Conservation (phyloP, 2,329 filamentous ascomycete genomes). For the Metarhizium humberi region DNA sequence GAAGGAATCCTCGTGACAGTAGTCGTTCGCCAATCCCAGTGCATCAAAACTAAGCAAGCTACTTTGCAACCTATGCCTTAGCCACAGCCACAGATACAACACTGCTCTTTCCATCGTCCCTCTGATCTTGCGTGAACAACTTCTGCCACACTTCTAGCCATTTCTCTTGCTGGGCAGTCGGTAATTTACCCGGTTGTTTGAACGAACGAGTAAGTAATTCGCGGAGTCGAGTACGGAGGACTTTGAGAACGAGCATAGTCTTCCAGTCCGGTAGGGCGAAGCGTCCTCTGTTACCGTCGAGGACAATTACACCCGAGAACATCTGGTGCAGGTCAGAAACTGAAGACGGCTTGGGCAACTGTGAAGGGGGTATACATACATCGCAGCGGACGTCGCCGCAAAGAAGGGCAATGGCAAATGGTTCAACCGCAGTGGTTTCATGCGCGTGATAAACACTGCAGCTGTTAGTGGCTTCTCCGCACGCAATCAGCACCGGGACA, state of each 20-base stretch:
- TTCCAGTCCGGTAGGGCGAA: conserved; percentile 87
- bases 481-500: conserved; percentile 8
- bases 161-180: conserved; percentile 57
- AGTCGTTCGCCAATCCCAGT: neutral
- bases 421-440: conserved; percentile 72
- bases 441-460: conserved; percentile 76
- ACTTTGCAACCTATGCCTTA: conserved; percentile 17
- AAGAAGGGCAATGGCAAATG: conserved; percentile 73
- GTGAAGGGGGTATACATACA: conserved; percentile 32
- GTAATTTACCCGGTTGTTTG: conserved; percentile 53
- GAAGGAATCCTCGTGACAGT: neutral
- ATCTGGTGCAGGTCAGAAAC: conserved; percentile 38
- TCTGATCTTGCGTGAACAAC: conserved; percentile 49
- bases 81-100: conserved; percentile 13
- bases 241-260: conserved; percentile 80
- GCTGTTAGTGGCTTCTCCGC: conserved; percentile 6
- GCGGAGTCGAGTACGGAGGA: conserved; percentile 60
- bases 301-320: conserved; percentile 75
- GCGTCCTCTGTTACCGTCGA: conserved; percentile 79
- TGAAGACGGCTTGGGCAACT: neutral
- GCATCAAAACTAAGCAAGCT: neutral
- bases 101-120: conserved; percentile 21
- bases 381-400: conserved; percentile 86
- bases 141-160: conserved; percentile 69
- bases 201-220: conserved; percentile 68